A percentile compares a stretch with the other conserved stretches of the same genome.
phyloP scores from a whole-genome alignment of 1,139 yeast species.

The Scheffersomyces titani region DNA sequence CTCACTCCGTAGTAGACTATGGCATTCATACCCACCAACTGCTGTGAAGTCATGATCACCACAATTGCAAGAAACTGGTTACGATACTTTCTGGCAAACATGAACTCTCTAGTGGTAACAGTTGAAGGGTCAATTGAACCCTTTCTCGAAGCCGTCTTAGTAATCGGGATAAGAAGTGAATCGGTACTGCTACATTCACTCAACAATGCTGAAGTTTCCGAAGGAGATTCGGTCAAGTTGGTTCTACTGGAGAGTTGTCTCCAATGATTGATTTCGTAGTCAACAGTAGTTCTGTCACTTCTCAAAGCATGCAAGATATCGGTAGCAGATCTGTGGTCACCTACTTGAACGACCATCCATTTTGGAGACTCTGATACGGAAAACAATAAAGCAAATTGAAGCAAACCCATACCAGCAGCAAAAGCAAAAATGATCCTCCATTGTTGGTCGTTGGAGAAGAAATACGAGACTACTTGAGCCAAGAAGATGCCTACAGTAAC shows the following conservation, averaged over 20 bases:
- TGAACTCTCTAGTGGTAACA: slow-evolving; percentile 25
- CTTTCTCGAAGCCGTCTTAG: slow-evolving; percentile 13
- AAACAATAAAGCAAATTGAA: slow-evolving; percentile 32
- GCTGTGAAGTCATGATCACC: slow-evolving; percentile 40
- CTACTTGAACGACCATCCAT: slow-evolving; percentile 36
- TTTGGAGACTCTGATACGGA: slow-evolving; percentile 42
- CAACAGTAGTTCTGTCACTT: slow-evolving; percentile 29
- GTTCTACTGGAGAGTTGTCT: slow-evolving; percentile 22
- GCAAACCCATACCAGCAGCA: slow-evolving; percentile 25
- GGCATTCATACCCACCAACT: slow-evolving; percentile 43
- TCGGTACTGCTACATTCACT: slow-evolving; percentile 1
- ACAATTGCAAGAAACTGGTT: slow-evolving; percentile 31
- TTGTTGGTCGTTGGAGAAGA: slow-evolving; percentile 35
- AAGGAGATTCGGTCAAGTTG: slow-evolving; percentile 3
- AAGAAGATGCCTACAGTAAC: slow-evolving; percentile 36
- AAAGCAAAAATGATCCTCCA: slow-evolving; percentile 36
- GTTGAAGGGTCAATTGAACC: slow-evolving; percentile 33
- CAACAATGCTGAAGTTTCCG: slow-evolving; percentile 2
- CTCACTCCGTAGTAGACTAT: slow-evolving; percentile 43
- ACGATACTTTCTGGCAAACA: slow-evolving; percentile 20
- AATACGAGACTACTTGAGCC: slow-evolving; percentile 34
- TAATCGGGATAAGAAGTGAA: not conserved
- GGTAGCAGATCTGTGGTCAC: slow-evolving; percentile 30
- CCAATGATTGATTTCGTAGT: slow-evolving; percentile 41
- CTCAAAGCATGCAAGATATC: slow-evolving; percentile 28